Base-by-base conservation (phyloP, 1,284 basidiomycete species). In the Coniophora puteana region DNA sequence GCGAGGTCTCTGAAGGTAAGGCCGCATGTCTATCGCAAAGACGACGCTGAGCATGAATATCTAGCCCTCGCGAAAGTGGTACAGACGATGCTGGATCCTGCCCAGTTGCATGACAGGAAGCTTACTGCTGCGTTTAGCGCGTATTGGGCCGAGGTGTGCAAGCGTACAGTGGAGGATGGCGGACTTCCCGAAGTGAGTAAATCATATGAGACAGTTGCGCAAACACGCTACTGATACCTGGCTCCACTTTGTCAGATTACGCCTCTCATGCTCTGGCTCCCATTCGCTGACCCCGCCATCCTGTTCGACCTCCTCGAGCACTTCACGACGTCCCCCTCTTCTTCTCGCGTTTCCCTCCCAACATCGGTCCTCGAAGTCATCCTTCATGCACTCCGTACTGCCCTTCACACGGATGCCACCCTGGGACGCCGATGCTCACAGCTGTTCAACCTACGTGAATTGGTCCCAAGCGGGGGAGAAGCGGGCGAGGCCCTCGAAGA, bases 221-320 rank as follows among this genome's bases (percentile, higher is more conserved):
- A 6, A 24, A 8, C 14, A 11, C 35, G 27, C 23, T 40, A 5
- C 47, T n/a, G 0, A 21, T n/a, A 12, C 5, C 12, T 55, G 38
- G 13, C 38, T 51, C 32, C 43, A 14, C 22, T 24, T n/a, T 27
- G 41, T n/a, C 21, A 74, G 71, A 34, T 61, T 29, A 45, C 43
- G 4, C 55, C 54, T 10, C 62, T 61, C 3, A 51, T 53, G 2
- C 48, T 71, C 6, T 83, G 79, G 80, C 61, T 76, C 39, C 67
- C 62, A 38, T 80, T 71, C 46, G 61, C 76, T 49, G 48, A 49
- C 8, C 40, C 53, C 0, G 52, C 60, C 4, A 63, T 65, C n/a
- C 42, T 74, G 13, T 60, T 71, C 11, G 38, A 51, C 7, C 57
- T 68, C 4, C 47, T 79, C 13, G 67, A 71, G 32, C 30, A 48